Evolutionary conservation across 768 basidiomycete species (phyloP).

Genomic region (Kwoniella sp.): DNA sequence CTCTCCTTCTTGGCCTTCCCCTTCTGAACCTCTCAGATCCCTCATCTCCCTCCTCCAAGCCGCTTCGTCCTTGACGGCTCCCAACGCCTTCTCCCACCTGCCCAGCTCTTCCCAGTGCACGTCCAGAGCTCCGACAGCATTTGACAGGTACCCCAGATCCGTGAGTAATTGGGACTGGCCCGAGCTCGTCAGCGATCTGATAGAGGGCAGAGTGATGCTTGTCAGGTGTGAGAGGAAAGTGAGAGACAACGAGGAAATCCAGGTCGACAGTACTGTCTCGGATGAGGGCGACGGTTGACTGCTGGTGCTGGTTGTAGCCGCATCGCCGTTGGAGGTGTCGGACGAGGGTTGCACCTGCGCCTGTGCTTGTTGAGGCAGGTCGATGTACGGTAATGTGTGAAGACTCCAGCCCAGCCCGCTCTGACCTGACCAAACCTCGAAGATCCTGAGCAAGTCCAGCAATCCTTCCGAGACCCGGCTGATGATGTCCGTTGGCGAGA

Average conservation of each 20-base stretch:
- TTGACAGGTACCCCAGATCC: slow-evolving; percentile 85
- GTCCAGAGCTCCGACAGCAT: slow-evolving; percentile 86
- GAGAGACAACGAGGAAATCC: slow-evolving; percentile 88
- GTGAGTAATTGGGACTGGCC: slow-evolving; percentile 83
- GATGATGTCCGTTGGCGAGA: slow-evolving; percentile 84
- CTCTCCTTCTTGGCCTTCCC: slow-evolving; percentile 10
- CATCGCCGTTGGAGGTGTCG: not conserved
- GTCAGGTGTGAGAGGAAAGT: slow-evolving; percentile 76
- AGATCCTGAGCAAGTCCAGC: slow-evolving; percentile 85
- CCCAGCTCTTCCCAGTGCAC: slow-evolving; percentile 81
- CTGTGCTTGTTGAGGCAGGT: slow-evolving; percentile 59
- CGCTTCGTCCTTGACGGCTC: slow-evolving; percentile 62
- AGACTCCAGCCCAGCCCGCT: slow-evolving; percentile 77
- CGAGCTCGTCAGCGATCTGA: slow-evolving; percentile 64
- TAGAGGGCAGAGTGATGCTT: slow-evolving; percentile 68
- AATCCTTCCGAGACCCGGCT: slow-evolving; percentile 91
- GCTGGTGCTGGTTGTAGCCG: slow-evolving; percentile 48
- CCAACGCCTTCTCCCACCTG: slow-evolving; percentile 73
- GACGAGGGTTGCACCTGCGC: not conserved
- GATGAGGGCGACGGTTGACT: slow-evolving; percentile 60
- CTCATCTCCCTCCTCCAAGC: slow-evolving; percentile 40
- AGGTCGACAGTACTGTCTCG: slow-evolving; percentile 82
- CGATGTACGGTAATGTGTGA: slow-evolving; percentile 74
- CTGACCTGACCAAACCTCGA: slow-evolving; percentile 92
- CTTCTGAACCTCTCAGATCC: slow-evolving; percentile 13